A percentile compares a stretch with the other conserved stretches of the same genome.
Conservation (phyloP, 345 rosid species). For the Brassica juncea region DNA sequence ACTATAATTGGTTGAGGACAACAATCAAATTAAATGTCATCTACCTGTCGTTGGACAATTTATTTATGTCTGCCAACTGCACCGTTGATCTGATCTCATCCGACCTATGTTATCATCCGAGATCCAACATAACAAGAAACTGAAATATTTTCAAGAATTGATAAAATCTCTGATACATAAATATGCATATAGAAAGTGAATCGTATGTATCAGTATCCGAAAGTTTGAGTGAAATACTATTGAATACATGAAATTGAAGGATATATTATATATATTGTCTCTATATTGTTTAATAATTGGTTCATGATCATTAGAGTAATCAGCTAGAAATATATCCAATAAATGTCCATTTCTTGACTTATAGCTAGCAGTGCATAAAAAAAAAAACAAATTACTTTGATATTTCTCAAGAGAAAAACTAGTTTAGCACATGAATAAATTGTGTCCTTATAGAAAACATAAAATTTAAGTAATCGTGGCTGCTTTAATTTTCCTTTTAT, state of each 20-base stretch:
- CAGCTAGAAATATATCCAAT: not conserved
- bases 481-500: slow-evolving; percentile 22
- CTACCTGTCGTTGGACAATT: slow-evolving; percentile 47
- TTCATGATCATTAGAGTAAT: not conserved
- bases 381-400: too few species aligned
- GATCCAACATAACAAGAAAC: slow-evolving; percentile 21
- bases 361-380: too few species aligned
- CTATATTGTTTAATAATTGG: not conserved
- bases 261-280: not conserved
- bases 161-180: not conserved
- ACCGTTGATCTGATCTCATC: slow-evolving; percentile 35
- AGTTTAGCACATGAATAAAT: not conserved
- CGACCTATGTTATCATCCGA: too few species aligned
- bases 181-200: not conserved
- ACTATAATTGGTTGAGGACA: slow-evolving; percentile 14
- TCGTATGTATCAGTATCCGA: not conserved
- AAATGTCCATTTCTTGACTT: not conserved
- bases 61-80: slow-evolving; percentile 63
- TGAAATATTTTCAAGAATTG: not conserved
- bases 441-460: not conserved
- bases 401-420: not conserved
- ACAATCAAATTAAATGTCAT: slow-evolving; percentile 53
- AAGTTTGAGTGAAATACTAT: not conserved
- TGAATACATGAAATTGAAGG: not conserved
- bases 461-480: not conserved